These are phyloP conservation scores for Goffeauzyma gilvescens DNA, from an alignment of 768 basidiomycete species.

Conservation along the genomic window DNA sequence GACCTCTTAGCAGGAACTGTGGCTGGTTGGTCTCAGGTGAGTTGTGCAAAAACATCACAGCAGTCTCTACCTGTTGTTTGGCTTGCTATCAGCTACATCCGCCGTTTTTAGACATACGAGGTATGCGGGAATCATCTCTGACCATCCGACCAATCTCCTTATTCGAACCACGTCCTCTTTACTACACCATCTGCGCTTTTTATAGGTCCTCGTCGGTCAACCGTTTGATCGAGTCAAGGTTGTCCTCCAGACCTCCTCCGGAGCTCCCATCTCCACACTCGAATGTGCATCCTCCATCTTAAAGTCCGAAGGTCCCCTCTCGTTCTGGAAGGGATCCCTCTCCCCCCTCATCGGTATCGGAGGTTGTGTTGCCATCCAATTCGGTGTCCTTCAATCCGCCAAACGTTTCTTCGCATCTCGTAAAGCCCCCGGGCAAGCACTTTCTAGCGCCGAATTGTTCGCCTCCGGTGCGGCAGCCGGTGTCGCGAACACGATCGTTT, in stretches of 20 bases:
- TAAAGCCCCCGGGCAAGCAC: constrained; percentile 48
- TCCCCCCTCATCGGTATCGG: constrained; percentile 82
- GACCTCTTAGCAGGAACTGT: constrained; percentile 80
- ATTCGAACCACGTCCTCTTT: constrained; percentile 2
- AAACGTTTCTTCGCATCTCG: constrained; percentile 57
- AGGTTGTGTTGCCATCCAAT: constrained; percentile 88
- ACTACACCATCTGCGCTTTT: not conserved
- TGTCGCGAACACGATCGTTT: constrained; percentile 74
- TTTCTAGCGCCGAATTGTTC: constrained; percentile 50
- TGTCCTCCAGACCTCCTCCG: constrained; percentile 83
- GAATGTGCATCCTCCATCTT: constrained; percentile 78
- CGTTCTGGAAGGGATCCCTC: constrained; percentile 93
- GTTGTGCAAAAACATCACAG: not conserved
- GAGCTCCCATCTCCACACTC: constrained; percentile 72
- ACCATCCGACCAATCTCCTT: not conserved
- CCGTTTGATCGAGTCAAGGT: constrained; percentile 91
- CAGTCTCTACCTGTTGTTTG: constrained; percentile 7
- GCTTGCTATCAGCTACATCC: constrained; percentile 11
- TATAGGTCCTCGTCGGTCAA: constrained; percentile 67
- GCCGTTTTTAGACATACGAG: not conserved
- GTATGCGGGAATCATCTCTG: not conserved
- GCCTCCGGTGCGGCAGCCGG: constrained; percentile 67
- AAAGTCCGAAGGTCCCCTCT: constrained; percentile 74
- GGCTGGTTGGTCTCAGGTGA: not conserved
- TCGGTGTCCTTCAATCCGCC: constrained; percentile 66